These are phyloP conservation scores for Bonnemaisonia californica DNA, from an alignment of 31 red algal species.

Conservation along the genomic window DNA sequence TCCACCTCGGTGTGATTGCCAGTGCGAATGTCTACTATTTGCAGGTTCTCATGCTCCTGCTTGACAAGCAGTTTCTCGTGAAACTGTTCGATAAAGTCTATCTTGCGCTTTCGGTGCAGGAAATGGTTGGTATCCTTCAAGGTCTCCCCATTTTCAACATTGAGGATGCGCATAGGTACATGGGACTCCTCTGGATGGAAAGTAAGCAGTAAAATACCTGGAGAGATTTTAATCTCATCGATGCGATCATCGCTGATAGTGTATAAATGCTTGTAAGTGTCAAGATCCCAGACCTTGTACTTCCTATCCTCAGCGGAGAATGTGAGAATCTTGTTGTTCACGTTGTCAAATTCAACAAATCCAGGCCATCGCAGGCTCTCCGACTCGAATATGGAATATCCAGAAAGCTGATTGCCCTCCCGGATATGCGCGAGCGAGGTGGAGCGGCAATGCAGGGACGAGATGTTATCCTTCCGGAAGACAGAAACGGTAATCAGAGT, in stretches of 20 bases:
- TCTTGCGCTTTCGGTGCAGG: slow-evolving; percentile 84
- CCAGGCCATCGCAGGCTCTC: slow-evolving; percentile 89
- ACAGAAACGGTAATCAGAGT: slow-evolving; percentile 95
- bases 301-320: slow-evolving; percentile 82
- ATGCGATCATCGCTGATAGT: slow-evolving; percentile 75
- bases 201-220: slow-evolving; percentile 88
- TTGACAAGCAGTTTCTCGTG: slow-evolving; percentile 96
- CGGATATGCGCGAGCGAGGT: slow-evolving; percentile 80
- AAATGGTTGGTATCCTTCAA: slow-evolving; percentile 77
- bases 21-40: slow-evolving; percentile 88
- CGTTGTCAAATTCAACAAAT: slow-evolving; percentile 98
- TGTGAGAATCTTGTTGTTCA: slow-evolving; percentile 94
- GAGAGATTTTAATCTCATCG: slow-evolving; percentile 94
- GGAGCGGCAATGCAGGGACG: slow-evolving; percentile 84
- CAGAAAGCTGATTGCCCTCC: slow-evolving; percentile 49
- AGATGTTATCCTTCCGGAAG: slow-evolving; percentile 83
- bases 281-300: slow-evolving; percentile 95
- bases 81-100: slow-evolving; percentile 98
- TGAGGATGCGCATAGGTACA: slow-evolving; percentile 81
- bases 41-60: slow-evolving; percentile 89
- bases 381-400: slow-evolving; percentile 70
- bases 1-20: slow-evolving; percentile 55
- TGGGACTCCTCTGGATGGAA: slow-evolving; percentile 61
- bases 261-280: slow-evolving; percentile 82
- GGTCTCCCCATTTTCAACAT: slow-evolving; percentile 77